Base-by-base conservation (phyloP, 1,284 basidiomycete species). In the Taiwanofungus camphoratus region DNA sequence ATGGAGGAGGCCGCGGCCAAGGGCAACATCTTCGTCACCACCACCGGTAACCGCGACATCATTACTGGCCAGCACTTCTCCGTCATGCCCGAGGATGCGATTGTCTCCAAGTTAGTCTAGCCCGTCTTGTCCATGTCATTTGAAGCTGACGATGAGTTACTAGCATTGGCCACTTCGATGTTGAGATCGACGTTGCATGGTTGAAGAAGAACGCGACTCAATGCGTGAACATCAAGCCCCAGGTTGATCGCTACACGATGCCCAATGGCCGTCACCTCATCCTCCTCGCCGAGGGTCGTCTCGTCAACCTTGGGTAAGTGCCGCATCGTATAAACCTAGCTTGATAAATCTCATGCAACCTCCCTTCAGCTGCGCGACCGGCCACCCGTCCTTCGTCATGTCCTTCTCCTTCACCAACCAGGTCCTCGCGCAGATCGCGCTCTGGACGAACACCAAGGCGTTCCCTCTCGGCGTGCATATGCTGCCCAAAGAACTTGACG, bases 361-460 rank as follows among this genome's bases (percentile, higher is more conserved):
- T 13, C 31, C 18, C 18, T 21, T 39, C 44, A 71, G 84, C 27
- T 90, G 87, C 63, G 87, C 85, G 35, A 95, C 91, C 51, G 92
- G 92, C 45, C 92, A 95, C 70, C 92, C 92, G 34, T 94, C 92
- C 41, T 92, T 92, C 69, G 95, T 99, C 74, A 99, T 99, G 96
- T 97, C 94, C 29, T 97, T 93, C 77, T 99, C 96, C 44, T 99
- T 99, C 78, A 75, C 92, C 67, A 99, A 99, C 81, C 95, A 99
- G 74, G 91, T 93, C 50, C 79, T 99, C 55, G 95, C 95, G 39
- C 95, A 99, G 75, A 98, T 99, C 60, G 95, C 92, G 21, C 85
- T 99, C 64, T 99, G 93, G 94, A 93, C 88, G 46, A 89, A 87
- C 58, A 85, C 86, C 31, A 77, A 81, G 63, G 78, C 84, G 64